These are phyloP conservation scores for Magnolia sinica DNA, from an alignment of 164 flowering plant genomes.

Conservation along the genomic window DNA sequence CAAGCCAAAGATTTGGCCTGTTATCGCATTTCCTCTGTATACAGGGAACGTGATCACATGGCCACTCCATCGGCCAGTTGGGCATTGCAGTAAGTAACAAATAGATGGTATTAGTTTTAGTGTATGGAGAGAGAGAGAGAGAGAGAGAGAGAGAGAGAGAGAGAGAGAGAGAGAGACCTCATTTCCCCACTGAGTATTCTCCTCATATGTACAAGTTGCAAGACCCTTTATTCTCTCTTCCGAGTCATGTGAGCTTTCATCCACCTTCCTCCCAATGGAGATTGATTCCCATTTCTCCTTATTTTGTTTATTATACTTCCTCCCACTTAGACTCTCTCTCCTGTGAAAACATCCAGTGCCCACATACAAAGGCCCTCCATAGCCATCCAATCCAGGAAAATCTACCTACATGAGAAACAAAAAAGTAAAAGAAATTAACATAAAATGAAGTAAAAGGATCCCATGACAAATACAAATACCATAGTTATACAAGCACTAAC, in stretches of 20 bases:
- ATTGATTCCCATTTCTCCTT: slow-evolving; percentile 11
- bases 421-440: no score
- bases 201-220: slow-evolving; percentile 30
- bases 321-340: slow-evolving; percentile 25
- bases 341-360: slow-evolving; percentile 43
- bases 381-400: slow-evolving; percentile 23
- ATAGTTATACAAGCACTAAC: no score
- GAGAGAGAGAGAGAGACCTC: slow-evolving; percentile 28
- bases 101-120: no score
- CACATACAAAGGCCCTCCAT: slow-evolving; percentile 29
- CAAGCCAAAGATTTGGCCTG: no score
- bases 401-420: slow-evolving; percentile 17
- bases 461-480: no score
- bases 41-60: no score
- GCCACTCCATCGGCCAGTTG: no score
- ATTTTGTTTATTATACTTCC: slow-evolving; percentile 11
- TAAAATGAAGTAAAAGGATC: no score
- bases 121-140: not conserved
- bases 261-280: slow-evolving; percentile 1
- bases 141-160: slow-evolving; percentile 5
- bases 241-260: slow-evolving; percentile 13
- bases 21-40: no score
- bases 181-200: slow-evolving; percentile 35
- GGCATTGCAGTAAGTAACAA: no score
- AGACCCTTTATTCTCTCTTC: slow-evolving; percentile 27